phyloP scores from a whole-genome alignment of 1,284 basidiomycete genomes.

The Ceratobasidium sp. region DNA sequence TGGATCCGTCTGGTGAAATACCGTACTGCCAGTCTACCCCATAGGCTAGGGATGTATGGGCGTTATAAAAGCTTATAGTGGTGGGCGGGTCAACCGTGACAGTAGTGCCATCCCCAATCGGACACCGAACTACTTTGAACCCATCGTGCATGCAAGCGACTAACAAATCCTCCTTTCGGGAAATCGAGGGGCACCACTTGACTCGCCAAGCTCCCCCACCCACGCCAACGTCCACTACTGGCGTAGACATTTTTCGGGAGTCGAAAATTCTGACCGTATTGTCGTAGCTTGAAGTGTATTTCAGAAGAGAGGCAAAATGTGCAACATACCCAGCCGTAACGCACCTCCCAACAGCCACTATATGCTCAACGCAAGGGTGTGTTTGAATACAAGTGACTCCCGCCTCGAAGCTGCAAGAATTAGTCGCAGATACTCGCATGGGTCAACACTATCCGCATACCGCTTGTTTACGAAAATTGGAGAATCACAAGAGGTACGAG shows the following conservation, averaged over 20 bases:
- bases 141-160: constrained; percentile 98
- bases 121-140: constrained; percentile 81
- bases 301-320: background rate
- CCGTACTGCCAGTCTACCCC: constrained; percentile 92
- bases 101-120: constrained; percentile 50
- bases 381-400: constrained; percentile 93
- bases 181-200: constrained; percentile 88
- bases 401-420: constrained; percentile 77
- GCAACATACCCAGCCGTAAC: constrained; percentile 45
- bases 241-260: constrained; percentile 70
- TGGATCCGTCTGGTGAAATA: constrained; percentile 55
- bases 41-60: constrained; percentile 89
- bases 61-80: constrained; percentile 73
- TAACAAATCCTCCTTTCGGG: constrained; percentile 74
- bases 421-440: background rate
- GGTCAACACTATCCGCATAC: constrained; percentile 57
- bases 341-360: constrained; percentile 92
- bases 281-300: constrained; percentile 77
- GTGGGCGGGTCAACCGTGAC: constrained; percentile 52
- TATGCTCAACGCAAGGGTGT: constrained; percentile 80
- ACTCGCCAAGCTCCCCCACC: constrained; percentile 96
- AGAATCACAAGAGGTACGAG: constrained; percentile 68
- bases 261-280: constrained; percentile 86
- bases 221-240: constrained; percentile 72
- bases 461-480: constrained; percentile 80